phyloP scores from a whole-genome alignment of 352 stramenopile species.

The Halophytophthora polymorphica region DNA sequence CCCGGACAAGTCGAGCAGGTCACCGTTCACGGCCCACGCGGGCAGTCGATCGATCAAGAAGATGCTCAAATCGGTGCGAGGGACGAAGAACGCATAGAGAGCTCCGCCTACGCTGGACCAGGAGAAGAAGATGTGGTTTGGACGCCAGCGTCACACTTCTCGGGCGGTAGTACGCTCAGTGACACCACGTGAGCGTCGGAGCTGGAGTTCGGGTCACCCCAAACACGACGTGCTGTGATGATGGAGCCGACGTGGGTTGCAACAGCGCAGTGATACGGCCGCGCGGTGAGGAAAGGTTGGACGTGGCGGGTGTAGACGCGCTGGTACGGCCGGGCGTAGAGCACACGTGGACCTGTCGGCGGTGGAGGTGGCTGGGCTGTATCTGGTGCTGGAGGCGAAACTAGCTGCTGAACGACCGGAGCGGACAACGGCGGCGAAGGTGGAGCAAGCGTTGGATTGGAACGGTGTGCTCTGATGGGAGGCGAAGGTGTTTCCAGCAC shows the following conservation, averaged over 20 bases:
- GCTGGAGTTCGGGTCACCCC: slow-evolving; percentile 22
- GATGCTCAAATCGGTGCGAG: slow-evolving; percentile 75
- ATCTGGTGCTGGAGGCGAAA: background rate
- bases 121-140: slow-evolving; percentile 12
- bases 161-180: background rate
- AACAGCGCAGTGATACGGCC: slow-evolving; percentile 28
- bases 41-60: slow-evolving; percentile 50
- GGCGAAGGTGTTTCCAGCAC: background rate
- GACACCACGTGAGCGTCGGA: slow-evolving; percentile 2
- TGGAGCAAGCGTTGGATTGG: background rate
- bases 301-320: slow-evolving; percentile 31
- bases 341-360: slow-evolving; percentile 12
- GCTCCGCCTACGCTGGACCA: background rate
- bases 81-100: slow-evolving; percentile 58
- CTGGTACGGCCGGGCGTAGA: slow-evolving; percentile 37
- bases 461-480: background rate
- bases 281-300: slow-evolving; percentile 31
- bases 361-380: slow-evolving; percentile 4
- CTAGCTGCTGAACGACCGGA: background rate
- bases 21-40: slow-evolving; percentile 18
- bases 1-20: slow-evolving; percentile 8
- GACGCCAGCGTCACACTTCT: slow-evolving; percentile 7
- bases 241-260: slow-evolving; percentile 34
- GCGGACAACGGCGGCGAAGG: too few species aligned
- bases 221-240: slow-evolving; percentile 19